Evolutionary conservation across 2,329 filamentous ascomycete species (phyloP), one percentile per base, ranked within the genome.

Genomic region (Xylariaceae sp.): DNA sequence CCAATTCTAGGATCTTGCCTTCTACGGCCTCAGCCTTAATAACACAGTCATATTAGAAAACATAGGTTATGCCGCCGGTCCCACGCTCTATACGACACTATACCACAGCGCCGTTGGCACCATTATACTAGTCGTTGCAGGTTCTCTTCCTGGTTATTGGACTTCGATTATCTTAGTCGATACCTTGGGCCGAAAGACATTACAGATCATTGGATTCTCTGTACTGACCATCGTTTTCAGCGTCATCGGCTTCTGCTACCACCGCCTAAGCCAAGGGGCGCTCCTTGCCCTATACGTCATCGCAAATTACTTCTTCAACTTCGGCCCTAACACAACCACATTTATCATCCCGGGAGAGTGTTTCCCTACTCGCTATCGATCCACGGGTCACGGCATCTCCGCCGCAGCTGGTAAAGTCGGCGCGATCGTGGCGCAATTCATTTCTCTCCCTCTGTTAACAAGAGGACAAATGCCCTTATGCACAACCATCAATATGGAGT

Each of bases 81-180:
- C 66, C 25, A 82, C 77, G 17, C 73, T 90, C 17, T 91, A 89
- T 64, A 60, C 83, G 12, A 77, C 78, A 47, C 76, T 92, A 49
- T 80, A 80, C 63, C 86, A 87, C 63, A 83, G 82, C 44, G 85
- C 87, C 7, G 75, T 88, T 2, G 88, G 87, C 6, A 88, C 88
- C 63, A 76, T 92, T 45, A 88, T 92, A 49, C 67, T 92, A 22
- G 78, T 86, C 48, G 87, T 84, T 56, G 87, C 87, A 5, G 87
- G 87, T 29, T 82, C 86, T 12, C 79, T 92, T 4, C 87, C 87
- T 0, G 88, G 88, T 11, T 92, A 91, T 68, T 90, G 85, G 85
- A 76, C 84, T 8, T 86, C 85, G 2, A 79, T 91, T 22, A 73
- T 85, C 11, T 81, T 79, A 1, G 80, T 90, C 48, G 88, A 92